Conservation (phyloP, 2,329 filamentous ascomycete genomes). For the Stemphylium lycopersici region DNA sequence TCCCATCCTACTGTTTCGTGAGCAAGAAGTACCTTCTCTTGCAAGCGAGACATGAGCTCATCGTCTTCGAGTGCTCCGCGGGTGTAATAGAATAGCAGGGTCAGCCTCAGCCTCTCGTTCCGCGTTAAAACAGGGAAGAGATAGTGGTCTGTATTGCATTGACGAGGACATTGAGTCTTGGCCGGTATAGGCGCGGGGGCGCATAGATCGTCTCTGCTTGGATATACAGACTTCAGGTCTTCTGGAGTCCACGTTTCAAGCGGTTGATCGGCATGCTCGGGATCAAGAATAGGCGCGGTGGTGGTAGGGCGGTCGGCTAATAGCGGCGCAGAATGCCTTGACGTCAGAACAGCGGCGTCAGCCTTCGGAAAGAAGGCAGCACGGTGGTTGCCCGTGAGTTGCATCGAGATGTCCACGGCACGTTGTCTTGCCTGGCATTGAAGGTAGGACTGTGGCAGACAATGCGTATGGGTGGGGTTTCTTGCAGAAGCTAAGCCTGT, state of each 20-base stretch:
- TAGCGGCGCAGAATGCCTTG: conserved; percentile 24
- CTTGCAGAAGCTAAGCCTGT: conserved; percentile 8
- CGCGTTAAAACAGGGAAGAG: conserved; percentile 44
- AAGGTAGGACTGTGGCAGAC: not conserved
- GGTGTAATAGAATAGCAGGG: conserved; percentile 55
- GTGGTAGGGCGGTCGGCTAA: conserved; percentile 25
- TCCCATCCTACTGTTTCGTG: conserved; percentile 55
- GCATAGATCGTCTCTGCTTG: conserved; percentile 18
- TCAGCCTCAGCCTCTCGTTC: conserved; percentile 48
- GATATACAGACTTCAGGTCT: conserved; percentile 24
- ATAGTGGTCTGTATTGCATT: conserved; percentile 34
- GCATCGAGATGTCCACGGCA: conserved; percentile 16
- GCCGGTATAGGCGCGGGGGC: conserved; percentile 25
- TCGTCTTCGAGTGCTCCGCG: conserved; percentile 48
- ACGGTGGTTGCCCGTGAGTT: conserved; percentile 10
- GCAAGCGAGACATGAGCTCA: conserved; percentile 51
- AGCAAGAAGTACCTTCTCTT: conserved; percentile 52
- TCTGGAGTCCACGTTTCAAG: conserved; percentile 25
- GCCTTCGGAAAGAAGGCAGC: conserved; percentile 36
- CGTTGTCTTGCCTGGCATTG: conserved; percentile 1
- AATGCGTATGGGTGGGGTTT: not conserved
- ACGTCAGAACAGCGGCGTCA: conserved; percentile 32
- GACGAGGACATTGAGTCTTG: conserved; percentile 15
- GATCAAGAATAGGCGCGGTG: conserved; percentile 32
- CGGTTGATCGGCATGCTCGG: conserved; percentile 24